Conservation (phyloP, 176 grass and related monocot species). For the Alopecurus myosuroides region DNA sequence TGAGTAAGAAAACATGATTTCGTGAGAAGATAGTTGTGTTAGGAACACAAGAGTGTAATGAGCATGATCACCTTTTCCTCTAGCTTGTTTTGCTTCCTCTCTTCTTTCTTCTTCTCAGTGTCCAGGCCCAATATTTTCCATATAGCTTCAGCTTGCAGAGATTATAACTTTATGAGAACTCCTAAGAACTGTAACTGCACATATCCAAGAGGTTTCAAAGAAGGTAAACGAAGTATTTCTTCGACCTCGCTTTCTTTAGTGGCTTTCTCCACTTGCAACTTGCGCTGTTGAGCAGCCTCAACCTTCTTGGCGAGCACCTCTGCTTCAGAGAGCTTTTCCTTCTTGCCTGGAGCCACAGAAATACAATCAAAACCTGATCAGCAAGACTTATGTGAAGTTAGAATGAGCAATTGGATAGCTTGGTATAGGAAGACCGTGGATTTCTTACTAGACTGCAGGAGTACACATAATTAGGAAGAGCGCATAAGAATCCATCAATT, state of each 20-base stretch:
- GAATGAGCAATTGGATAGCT: background rate
- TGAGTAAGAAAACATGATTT: constrained; percentile 8
- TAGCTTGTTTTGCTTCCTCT: constrained; percentile 86
- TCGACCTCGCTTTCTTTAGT: constrained; percentile 72
- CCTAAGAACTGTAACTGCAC: background rate
- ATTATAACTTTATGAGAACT: background rate
- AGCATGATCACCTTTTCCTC: constrained; percentile 51
- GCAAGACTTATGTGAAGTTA: too few relatives aligned
- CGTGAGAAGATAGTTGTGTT: background rate
- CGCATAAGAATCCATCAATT: too few relatives aligned
- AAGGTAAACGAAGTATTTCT: background rate
- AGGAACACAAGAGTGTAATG: background rate
- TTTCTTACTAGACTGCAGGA: too few relatives aligned
- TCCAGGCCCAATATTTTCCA: constrained; percentile 91
- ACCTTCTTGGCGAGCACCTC: too few relatives aligned
- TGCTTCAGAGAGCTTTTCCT: too few relatives aligned
- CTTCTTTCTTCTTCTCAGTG: constrained; percentile 91
- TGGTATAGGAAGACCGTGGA: too few relatives aligned
- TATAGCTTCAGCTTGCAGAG: constrained; percentile 72
- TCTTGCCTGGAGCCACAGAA: too few relatives aligned
- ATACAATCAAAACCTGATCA: too few relatives aligned
- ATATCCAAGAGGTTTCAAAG: background rate
- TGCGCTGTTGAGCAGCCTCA: too few relatives aligned
- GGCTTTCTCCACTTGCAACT: too few relatives aligned
- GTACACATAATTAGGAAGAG: too few relatives aligned